A percentile compares a stretch with the other conserved stretches of the same genome.
phyloP scores from a whole-genome alignment of 495 filamentous ascomycete genomes.

The Neurospora sp. region DNA sequence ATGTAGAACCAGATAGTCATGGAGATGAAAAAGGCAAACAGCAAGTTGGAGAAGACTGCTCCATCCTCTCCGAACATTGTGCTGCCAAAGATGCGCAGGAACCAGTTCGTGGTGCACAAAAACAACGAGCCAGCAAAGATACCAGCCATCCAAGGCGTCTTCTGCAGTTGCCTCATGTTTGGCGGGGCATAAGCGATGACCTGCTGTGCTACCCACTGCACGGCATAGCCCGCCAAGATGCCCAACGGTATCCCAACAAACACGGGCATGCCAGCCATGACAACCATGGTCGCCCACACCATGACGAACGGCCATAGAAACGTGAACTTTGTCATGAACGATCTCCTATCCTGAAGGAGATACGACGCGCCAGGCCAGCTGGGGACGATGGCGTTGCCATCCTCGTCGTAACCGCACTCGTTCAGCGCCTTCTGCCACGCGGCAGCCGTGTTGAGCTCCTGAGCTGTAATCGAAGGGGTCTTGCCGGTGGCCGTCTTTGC shows the following conservation, averaged over 20 bases:
- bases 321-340: conserved; percentile 74
- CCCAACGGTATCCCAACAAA: conserved; percentile 66
- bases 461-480: conserved; percentile 69
- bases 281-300: conserved; percentile 55
- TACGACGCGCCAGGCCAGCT: conserved; percentile 46
- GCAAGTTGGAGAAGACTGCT: conserved; percentile 65
- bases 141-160: conserved; percentile 85
- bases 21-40: conserved; percentile 53
- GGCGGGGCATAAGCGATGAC: conserved; percentile 67
- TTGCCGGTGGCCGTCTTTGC: conserved; percentile 80
- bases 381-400: conserved; percentile 57
- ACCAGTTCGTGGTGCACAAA: conserved; percentile 68
- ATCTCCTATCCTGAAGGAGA: conserved; percentile 59
- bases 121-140: conserved; percentile 86
- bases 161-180: conserved; percentile 79
- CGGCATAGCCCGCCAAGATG: conserved; percentile 49
- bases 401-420: conserved; percentile 73
- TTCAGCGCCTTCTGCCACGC: conserved; percentile 77
- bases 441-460: conserved; percentile 76
- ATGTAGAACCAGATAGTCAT: conserved; percentile 78
- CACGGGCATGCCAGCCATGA: conserved; percentile 64
- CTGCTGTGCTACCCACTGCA: conserved; percentile 74
- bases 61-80: conserved; percentile 23
- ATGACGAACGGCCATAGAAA: conserved; percentile 81
- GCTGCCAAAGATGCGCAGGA: conserved; percentile 62